Conservation (phyloP, 768 basidiomycete species). For the Rubroboletus satanas region DNA sequence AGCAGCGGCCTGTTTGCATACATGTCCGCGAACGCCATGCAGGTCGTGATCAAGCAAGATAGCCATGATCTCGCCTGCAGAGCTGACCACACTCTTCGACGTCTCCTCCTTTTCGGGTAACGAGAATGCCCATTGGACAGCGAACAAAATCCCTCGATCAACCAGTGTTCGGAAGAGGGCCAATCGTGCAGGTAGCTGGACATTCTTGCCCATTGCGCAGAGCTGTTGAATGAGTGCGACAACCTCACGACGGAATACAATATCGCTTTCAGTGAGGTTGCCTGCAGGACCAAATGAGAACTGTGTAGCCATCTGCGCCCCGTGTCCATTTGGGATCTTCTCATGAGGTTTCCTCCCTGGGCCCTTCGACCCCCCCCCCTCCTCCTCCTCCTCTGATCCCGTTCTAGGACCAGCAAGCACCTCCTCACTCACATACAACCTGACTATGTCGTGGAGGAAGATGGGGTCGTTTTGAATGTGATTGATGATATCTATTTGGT, state of each 20-base stretch:
- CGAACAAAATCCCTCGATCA: slow-evolving; percentile 83
- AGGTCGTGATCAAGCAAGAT: slow-evolving; percentile 88
- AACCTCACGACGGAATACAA: slow-evolving; percentile 65
- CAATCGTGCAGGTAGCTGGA: slow-evolving; percentile 84
- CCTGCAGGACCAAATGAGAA: slow-evolving; percentile 60
- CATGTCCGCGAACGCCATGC: slow-evolving; percentile 78
- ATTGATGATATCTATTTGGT: slow-evolving; percentile 96
- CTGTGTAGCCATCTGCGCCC: slow-evolving; percentile 17
- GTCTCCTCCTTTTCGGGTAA: slow-evolving; percentile 54
- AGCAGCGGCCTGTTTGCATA: slow-evolving; percentile 75
- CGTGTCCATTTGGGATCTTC: slow-evolving; percentile 32
- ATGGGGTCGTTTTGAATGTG: slow-evolving; percentile 75
- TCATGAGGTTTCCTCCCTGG: slow-evolving; percentile 40
- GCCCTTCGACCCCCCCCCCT: slow-evolving; percentile 27
- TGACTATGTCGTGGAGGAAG: slow-evolving; percentile 77
- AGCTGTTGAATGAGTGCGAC: slow-evolving; percentile 88
- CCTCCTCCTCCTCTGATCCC: slow-evolving; percentile 29
- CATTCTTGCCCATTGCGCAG: slow-evolving; percentile 93
- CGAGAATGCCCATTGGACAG: slow-evolving; percentile 90
- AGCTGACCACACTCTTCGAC: slow-evolving; percentile 62
- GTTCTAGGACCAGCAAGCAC: slow-evolving; percentile 44
- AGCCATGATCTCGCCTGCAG: slow-evolving; percentile 82
- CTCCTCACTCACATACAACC: slow-evolving; percentile 70
- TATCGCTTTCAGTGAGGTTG: slow-evolving; percentile 51
- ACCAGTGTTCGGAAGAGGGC: slow-evolving; percentile 82